Evolutionary conservation across 345 rosid species (phyloP), one percentile per base, ranked within the genome.

Genomic region (Carallia brachiata): DNA sequence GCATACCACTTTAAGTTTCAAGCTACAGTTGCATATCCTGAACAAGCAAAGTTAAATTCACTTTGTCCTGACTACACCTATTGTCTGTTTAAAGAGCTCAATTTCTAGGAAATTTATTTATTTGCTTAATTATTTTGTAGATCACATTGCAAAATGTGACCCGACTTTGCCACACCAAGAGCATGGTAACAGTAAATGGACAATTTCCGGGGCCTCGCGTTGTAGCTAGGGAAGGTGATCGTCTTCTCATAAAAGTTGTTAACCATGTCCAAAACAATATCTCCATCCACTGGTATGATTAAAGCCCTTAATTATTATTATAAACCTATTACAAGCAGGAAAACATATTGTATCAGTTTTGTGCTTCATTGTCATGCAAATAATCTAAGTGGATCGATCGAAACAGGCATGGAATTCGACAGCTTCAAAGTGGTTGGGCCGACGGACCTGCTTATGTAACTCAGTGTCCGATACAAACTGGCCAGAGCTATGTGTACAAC

Each of bases 191-290:
- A 19, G 79, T 67, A 12, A 76, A 76, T 67, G 75, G 75, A 31
- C 62, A 52, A 62, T 76, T 76, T 66, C 79, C 79, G 0, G 75
- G 75, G 34, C 79, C 75, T 66, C 63, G 69, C 28, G 67, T 71
- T 54, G 54, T 71, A 44, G 79, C 80, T 12, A 76, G 76, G 17
- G 80, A 76, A 44, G 80, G 76, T 52, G 76, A 76, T 28, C 59
- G 67, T 32, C 75, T 71, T 37, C 72, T 76, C 6, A 61, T 71
- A 4, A 66, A 67, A 32, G 79, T 71, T 15, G 69, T 62, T 30
- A 76, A 76, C 19, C 75, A 76, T 67, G 65, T 71, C 55, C 71
- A 66, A 10, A 71, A 76, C 36, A 71, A 76, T 36, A 76, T 76
- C 18, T 61, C 75, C 34, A 63, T 76, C 36, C 80, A 76, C 31